Conservation (phyloP, 2,329 filamentous ascomycete genomes). For the Chaetomiaceae sp. region DNA sequence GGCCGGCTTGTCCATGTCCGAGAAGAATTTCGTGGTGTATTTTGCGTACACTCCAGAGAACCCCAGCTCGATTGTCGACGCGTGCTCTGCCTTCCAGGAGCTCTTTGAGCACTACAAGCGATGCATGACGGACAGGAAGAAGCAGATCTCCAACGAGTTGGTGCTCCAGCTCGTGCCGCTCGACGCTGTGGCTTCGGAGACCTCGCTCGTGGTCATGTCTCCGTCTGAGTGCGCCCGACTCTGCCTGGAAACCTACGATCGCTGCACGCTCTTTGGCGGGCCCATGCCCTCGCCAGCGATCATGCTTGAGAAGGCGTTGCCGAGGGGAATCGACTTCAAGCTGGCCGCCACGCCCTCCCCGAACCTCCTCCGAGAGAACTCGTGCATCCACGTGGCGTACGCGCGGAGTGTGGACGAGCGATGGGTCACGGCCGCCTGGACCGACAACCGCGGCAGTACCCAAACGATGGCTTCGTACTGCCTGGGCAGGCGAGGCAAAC, state of each 20-base stretch:
- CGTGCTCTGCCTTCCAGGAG: constrained; percentile 69
- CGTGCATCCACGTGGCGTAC: constrained; percentile 76
- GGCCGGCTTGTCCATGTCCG: constrained; percentile 37
- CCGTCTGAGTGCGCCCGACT: constrained; percentile 57
- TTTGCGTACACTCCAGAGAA: constrained; percentile 66
- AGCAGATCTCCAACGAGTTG: constrained; percentile 56
- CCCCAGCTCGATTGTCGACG: constrained; percentile 59
- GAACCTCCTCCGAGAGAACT: constrained; percentile 72
- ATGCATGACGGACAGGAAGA: constrained; percentile 45
- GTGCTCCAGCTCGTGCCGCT: constrained; percentile 72
- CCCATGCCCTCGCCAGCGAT: constrained; percentile 64
- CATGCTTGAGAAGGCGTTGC: constrained; percentile 64
- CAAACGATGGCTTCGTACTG: constrained; percentile 73
- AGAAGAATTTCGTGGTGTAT: constrained; percentile 68
- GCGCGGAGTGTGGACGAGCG: constrained; percentile 68
- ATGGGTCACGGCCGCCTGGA: constrained; percentile 80
- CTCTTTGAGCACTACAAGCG: constrained; percentile 63
- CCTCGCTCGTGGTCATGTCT: constrained; percentile 58
- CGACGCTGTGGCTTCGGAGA: constrained; percentile 60
- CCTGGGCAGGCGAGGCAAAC: constrained; percentile 55
- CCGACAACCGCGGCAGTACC: constrained; percentile 68
- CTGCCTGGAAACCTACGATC: constrained; percentile 73
- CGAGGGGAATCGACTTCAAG: constrained; percentile 72
- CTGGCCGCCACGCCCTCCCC: constrained; percentile 62
- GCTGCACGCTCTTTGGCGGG: constrained; percentile 58